phyloP scores from a whole-genome alignment of 345 rosid species.

The Arabis alpina region DNA sequence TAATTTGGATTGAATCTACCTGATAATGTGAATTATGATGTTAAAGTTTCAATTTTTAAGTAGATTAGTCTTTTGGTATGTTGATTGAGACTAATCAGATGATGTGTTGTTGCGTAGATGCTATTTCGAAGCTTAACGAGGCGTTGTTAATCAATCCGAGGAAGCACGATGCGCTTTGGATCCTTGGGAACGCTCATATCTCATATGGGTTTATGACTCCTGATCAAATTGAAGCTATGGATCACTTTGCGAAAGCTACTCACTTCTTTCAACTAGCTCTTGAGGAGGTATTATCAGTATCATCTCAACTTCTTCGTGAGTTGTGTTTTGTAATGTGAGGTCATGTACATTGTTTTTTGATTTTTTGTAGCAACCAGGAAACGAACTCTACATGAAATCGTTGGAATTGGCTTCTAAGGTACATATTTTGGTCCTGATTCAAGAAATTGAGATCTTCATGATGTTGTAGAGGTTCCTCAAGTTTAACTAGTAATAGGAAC shows the following conservation, averaged over 20 bases:
- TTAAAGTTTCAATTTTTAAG: neutral
- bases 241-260: constrained; percentile 53
- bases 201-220: constrained; percentile 58
- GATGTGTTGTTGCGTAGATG: constrained; percentile 51
- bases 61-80: too few relatives aligned
- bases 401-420: constrained; percentile 64
- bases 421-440: neutral
- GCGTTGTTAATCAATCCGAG: constrained; percentile 52
- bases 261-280: constrained; percentile 61
- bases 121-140: constrained; percentile 64
- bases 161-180: constrained; percentile 61
- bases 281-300: constrained; percentile 41
- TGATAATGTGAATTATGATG: neutral
- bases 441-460: neutral
- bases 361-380: constrained; percentile 61
- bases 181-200: constrained; percentile 62
- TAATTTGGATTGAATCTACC: neutral
- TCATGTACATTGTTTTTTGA: too few relatives aligned
- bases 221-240: constrained; percentile 49
- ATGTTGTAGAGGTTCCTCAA: neutral
- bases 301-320: constrained; percentile 2
- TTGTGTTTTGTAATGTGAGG: neutral
- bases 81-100: too few relatives aligned
- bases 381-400: constrained; percentile 55
- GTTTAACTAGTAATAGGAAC: neutral